Base-by-base conservation (phyloP, 2,329 filamentous ascomycete species). In the Ophiostoma sp. region DNA sequence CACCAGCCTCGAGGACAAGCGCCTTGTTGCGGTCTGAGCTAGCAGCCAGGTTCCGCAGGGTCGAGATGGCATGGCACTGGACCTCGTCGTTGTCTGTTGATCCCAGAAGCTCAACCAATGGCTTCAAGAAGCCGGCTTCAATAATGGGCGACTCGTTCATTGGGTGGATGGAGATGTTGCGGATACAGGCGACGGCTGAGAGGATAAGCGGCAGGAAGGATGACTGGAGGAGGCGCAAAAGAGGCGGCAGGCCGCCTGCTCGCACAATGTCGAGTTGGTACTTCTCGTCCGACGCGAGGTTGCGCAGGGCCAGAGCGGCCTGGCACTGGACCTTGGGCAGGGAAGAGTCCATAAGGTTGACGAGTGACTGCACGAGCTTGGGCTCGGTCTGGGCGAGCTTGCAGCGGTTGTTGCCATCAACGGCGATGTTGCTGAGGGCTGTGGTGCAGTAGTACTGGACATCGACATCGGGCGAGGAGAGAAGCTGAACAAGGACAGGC, bases 361-460 rank as follows among this genome's bases (percentile, higher is more conserved):
- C 95, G 65, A 99, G 82, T 8, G 92, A 97, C 76, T 97, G 92
- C 38, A 99, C 93, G 40, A 99, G 85, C 73, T 93, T 92, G 36
- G 91, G 88, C 77, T 99, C 95, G 8, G 91, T 93, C 75, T 96
- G 89, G 42, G 94, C 92, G 67, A 99, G 85, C 77, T 94, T 93
- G 76, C 93, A 92, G 73, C 95, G 86, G 80, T 98, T 98, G 75
- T 88, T 90, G 63, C 90, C 85, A 76, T 99, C 95, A 67, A 99
- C 95, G 6, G 95, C 95, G 74, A 99, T 99, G 78, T 99, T 99
- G 84, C 94, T 98, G 69, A 99, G 86, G 12, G 95, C 95, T 4
- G 95, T 99, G 18, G 95, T 99, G 81, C 95, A 99, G 80, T 99
- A 99, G 80, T 99, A 99, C 80, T 99, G 95, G 44, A 99, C 95